Base-by-base conservation (phyloP, 139 green algal species). In the Trebouxia sp. region DNA sequence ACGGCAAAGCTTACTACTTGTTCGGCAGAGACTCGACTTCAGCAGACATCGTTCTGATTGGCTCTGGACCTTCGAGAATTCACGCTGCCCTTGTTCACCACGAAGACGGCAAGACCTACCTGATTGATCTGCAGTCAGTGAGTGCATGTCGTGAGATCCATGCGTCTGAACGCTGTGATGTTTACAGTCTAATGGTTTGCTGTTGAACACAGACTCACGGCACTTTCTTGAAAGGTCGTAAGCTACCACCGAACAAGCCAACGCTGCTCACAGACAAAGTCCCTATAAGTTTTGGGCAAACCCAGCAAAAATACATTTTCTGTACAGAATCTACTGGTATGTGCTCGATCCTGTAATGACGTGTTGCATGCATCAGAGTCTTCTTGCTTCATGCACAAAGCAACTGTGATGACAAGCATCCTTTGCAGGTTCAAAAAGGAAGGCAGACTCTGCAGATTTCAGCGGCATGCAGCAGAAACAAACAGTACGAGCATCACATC, bases 71-170 rank as follows among this genome's bases (percentile, higher is more conserved):
- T 38, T 45, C 51, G 48, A 37, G 51, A 11, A 47, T 37, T 10
- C 91, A 95, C 79, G 91, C 91, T 9, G 91, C 89, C 9, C 55
- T 95, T 0, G 90, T 94, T n/a, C 90, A 93, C 65, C 90, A 94
- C 62, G 38, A 82, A 3, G 91, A 95, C 82, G 91, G 89, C 3
- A 85, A 91, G 6, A 39, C 92, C 14, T 95, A 90, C 56, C 30
- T 95, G 38, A 95, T 95, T 7, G 91, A 95, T 77, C 70, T 95
- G 42, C 58, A 84, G 10, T 89, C 87, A 65, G 84, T 88, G 75
- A 62, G 84, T 39, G 28, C 76, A 28, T 0, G 50, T 58, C 5
- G 50, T 17, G 50, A 15, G 69, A 17, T 30, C 5, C 15, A 8
- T 50, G 32, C 42, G 3, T 69, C 26, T 76, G 15, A 45, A 20